Base-by-base conservation (phyloP, 495 filamentous ascomycete species). In the Penicillium bialowiezense region DNA sequence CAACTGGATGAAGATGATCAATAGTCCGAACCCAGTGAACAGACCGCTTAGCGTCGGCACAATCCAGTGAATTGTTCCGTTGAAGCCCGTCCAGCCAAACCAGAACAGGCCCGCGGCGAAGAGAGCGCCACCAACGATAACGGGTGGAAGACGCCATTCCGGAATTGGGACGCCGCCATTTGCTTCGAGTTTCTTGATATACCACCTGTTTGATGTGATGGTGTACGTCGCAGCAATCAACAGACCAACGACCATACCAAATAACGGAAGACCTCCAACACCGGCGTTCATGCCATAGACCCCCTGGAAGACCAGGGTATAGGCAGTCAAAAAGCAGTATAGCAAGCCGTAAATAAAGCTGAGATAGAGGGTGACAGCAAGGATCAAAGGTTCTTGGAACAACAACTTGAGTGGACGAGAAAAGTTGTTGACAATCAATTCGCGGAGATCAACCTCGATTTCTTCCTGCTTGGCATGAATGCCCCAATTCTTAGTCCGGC, bases 391-490 rank as follows among this genome's bases (percentile, higher is more conserved):
- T 48, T 67, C 65, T 7, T 53, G 43, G 35, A 68, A 23, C 1
- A 68, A 47, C 21, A 68, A 48, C 3, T 54, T 56, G 7, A 68
- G 43, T 2, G 64, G 64, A 31, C 63, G 63, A 5, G 63, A 66
- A 18, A 68, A 65, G 42, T 68, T 68, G 50, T 68, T 68, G 2
- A 63, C 36, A 5, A 68, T 58, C 39, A 78, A 63, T 38, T 92
- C 87, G 15, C 72, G 67, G 55, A 95, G 74, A 67, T 93, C 87
- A 45, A 97, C 77, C 64, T 95, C 90, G 52, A 95, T 90, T 70
- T 95, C 89, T 59, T 96, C 91, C 64, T 96, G 89, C 64, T 90
- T 91, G 33, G 91, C 91, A 68, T 95, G 91, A 55, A 97, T 95
- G 38, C 89, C 89, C 90, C 91, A 96, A 71, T 95, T 93, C 61